phyloP scores from a whole-genome alignment of 345 rosid genomes.

The Sapria himalayana region DNA sequence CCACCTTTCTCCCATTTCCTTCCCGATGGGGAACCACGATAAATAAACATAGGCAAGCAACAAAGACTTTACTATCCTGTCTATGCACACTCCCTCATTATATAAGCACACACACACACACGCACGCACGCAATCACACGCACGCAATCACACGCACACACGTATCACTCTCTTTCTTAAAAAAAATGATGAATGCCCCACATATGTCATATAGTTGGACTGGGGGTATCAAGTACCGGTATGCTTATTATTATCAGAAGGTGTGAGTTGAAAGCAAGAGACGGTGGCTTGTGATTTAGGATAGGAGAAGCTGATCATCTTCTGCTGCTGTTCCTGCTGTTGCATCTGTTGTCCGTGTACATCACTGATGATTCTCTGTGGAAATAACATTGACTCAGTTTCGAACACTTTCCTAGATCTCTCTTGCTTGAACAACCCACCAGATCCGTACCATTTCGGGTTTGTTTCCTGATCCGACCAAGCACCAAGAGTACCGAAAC shows the following conservation, averaged over 20 bases:
- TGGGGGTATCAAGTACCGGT: constrained; percentile 12
- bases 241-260: constrained; percentile 17
- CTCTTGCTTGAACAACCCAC: constrained; percentile 34
- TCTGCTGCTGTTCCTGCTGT: constrained; percentile 17
- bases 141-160: background rate
- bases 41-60: background rate
- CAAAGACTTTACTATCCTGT: constrained; percentile 1
- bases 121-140: constrained; percentile 2
- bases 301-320: constrained; percentile 43
- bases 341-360: too few relatives aligned
- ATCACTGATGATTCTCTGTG: constrained; percentile 13
- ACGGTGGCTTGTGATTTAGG: constrained; percentile 32
- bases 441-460: constrained; percentile 37
- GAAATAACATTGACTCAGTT: constrained; percentile 21
- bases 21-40: too few relatives aligned
- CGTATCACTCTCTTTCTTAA: constrained; percentile 5
- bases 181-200: constrained; percentile 2
- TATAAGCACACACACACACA: background rate
- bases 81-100: background rate
- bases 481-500: constrained; percentile 14
- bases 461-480: constrained; percentile 37
- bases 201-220: background rate
- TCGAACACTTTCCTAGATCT: constrained; percentile 31
- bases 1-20: too few relatives aligned
- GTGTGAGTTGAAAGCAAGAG: constrained; percentile 24